Evolutionary conservation across 306 rosid genomes (phyloP).

Genomic region (Herpetospermum pedunculosum): DNA sequence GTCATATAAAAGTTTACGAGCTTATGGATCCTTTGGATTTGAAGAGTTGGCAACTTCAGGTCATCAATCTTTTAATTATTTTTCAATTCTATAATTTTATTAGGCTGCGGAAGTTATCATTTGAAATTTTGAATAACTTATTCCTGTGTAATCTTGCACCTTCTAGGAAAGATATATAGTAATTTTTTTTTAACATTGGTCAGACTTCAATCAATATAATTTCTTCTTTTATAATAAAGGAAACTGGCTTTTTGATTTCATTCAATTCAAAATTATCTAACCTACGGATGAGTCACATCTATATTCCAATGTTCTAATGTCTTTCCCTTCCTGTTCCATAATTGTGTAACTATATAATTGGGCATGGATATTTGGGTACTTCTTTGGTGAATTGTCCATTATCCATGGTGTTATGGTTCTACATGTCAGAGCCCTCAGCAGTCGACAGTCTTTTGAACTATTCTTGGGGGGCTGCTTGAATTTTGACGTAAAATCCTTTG

Average conservation of each 20-base stretch:
- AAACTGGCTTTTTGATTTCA: background rate
- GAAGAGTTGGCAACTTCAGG: constrained; percentile 93
- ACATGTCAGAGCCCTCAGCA: background rate
- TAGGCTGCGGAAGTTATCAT: background rate
- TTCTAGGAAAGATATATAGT: background rate
- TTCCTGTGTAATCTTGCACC: background rate
- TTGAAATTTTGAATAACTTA: background rate
- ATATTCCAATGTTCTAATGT: background rate
- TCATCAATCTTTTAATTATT: constrained; percentile 13
- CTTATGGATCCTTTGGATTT: constrained; percentile 71
- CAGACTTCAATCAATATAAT: background rate
- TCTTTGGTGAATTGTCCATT: background rate
- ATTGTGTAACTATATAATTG: background rate
- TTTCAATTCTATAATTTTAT: background rate
- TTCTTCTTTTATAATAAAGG: background rate
- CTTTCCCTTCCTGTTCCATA: background rate
- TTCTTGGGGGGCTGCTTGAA: background rate
- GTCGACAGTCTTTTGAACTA: background rate
- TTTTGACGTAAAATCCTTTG: background rate
- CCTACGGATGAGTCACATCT: background rate
- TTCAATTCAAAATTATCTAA: background rate
- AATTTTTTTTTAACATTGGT: background rate
- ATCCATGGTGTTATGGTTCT: background rate
- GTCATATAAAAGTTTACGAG: constrained; percentile 58
- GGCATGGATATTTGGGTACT: constrained; percentile 1